Base-by-base conservation (phyloP, 345 rosid genomes). In the Citrus medica region DNA sequence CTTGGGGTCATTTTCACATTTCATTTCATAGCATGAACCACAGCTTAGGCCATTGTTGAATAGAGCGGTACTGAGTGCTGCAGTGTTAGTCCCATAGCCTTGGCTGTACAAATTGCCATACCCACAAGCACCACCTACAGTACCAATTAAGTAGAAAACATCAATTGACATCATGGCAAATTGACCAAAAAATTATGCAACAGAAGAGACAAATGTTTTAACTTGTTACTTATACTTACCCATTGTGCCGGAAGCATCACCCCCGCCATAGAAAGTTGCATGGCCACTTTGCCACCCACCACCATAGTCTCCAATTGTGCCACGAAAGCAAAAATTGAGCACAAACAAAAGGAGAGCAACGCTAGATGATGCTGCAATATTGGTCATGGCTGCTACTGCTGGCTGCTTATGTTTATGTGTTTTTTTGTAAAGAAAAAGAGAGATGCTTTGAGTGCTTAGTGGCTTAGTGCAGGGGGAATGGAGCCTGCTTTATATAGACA, bases 221-320 rank as follows among this genome's bases (percentile, higher is more conserved):
- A 40, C 58, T 17, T 51, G 56, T 51, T 16, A 51, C 56, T 51
- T 5, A 5, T 2, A 85, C 90, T 9, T 79, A 91, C 97, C 94
- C 94, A 92, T 92, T 58, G 97, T 92, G 85, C 94, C 93, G 38
- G 94, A 86, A 33, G 97, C 97, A 42, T 92, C 97, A 0, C 89
- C 93, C 2, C 94, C 97, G 7, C 97, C 97, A 73, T 92, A 92
- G 80, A 92, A 92, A 16, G 97, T 92, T 62, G 94, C 97, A 67
- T 91, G 94, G 4, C 87, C 93, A 25, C 89, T 30, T 78, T 88
- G 75, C 97, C 98, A 93, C 5, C 93, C 96, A 4, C 93, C 96
- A 6, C 93, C 94, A 61, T 76, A 51, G 83, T 91, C 92, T 9
- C 84, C 96, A 62, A 24, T 82, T 80, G 84, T 51, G n/a, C 71